Conservation (phyloP, 257 asterid species). For the Scutellaria baicalensis region DNA sequence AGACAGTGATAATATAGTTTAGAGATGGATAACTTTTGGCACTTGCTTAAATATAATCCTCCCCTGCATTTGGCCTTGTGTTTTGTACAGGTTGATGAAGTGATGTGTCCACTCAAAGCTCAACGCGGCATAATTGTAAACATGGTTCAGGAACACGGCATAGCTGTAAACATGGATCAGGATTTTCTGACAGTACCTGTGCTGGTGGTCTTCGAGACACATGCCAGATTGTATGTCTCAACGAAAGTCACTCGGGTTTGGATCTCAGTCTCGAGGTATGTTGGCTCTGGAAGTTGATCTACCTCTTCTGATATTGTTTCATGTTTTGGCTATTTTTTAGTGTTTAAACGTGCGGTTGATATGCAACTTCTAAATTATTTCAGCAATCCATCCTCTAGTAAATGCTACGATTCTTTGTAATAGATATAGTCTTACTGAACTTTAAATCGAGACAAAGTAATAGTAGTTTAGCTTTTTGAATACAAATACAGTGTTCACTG, state of each 20-base stretch:
- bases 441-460: not conserved
- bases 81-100: conserved; percentile 57
- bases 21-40: conserved; percentile 56
- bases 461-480: not conserved
- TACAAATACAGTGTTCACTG: not conserved
- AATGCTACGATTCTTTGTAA: not conserved
- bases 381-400: no score
- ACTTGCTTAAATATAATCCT: conserved; percentile 42
- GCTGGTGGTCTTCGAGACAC: not conserved
- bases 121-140: not conserved
- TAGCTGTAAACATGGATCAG: not conserved
- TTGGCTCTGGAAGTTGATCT: not conserved
- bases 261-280: not conserved
- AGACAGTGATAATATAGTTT: conserved; percentile 39
- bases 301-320: not conserved
- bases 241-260: not conserved
- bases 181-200: no score
- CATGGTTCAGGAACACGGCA: not conserved
- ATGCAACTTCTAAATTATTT: not conserved
- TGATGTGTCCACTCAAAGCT: conserved; percentile 13
- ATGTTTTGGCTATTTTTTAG: not conserved
- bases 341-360: not conserved
- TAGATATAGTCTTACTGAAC: not conserved
- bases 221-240: not conserved
- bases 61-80: conserved; percentile 80